Percentiles rank a stretch among this genome's conserved stretches.
Evolutionary conservation across 2,329 filamentous ascomycete genomes (phyloP).

Genomic region (Fusarium pseudonygamai): DNA sequence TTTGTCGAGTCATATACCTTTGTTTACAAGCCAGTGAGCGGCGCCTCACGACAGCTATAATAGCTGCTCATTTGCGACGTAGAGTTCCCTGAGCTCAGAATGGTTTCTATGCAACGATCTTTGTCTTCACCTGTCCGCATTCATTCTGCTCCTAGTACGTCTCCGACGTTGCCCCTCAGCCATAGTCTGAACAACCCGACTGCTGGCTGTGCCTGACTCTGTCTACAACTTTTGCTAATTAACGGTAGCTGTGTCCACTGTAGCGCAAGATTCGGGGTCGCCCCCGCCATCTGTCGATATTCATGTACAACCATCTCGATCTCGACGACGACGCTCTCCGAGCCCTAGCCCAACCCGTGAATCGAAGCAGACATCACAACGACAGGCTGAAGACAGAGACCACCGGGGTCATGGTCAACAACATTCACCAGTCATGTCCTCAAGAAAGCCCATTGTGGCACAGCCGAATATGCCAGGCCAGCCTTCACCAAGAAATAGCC

Average conservation of each 20-base stretch:
- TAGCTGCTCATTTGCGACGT: constrained; percentile 48
- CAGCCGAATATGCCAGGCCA: constrained; percentile 51
- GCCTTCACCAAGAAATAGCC: constrained; percentile 42
- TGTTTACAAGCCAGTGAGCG: constrained; percentile 37
- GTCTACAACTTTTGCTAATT: constrained; percentile 42
- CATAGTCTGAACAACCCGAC: neutral
- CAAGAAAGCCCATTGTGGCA: constrained; percentile 61
- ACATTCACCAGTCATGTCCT: constrained; percentile 50
- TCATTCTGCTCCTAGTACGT: constrained; percentile 69
- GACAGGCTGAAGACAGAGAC: constrained; percentile 56
- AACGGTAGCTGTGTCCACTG: constrained; percentile 47
- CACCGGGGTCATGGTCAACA: constrained; percentile 51
- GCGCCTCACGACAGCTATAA: constrained; percentile 44
- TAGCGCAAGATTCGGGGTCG: constrained; percentile 56
- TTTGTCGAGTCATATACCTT: constrained; percentile 13
- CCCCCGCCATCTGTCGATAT: constrained; percentile 65
- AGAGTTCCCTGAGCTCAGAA: constrained; percentile 57
- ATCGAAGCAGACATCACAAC: constrained; percentile 53
- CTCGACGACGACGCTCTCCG: constrained; percentile 62
- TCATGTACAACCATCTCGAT: constrained; percentile 59
- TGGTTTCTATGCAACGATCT: constrained; percentile 71
- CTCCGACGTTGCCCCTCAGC: constrained; percentile 27
- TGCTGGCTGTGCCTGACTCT: constrained; percentile 15
- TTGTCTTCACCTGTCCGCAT: constrained; percentile 70
- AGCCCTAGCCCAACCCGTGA: constrained; percentile 63